Percentiles rank a stretch among this genome's conserved stretches.
phyloP scores from a whole-genome alignment of 352 stramenopile genomes.

The Thalassiosira mediterranea region DNA sequence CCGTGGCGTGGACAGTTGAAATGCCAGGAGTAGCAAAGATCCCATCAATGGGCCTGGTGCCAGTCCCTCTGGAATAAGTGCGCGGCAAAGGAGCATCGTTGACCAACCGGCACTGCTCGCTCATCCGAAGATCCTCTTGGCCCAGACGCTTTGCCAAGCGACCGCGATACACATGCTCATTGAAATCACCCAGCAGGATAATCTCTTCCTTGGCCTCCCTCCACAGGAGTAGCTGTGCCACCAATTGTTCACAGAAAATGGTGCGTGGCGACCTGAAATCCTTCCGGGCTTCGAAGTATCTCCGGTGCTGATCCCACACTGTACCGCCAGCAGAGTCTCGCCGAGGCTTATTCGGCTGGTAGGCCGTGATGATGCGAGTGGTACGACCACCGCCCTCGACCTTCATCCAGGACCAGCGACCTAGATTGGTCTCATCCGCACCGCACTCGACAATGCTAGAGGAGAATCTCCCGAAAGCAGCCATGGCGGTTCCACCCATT shows the following conservation, averaged over 20 bases:
- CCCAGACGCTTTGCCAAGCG: not conserved
- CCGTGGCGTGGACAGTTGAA: not conserved
- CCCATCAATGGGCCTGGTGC: slow-evolving; percentile 1
- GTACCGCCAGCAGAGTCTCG: too few species aligned
- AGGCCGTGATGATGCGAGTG: slow-evolving; percentile 9
- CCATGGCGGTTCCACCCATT: not conserved
- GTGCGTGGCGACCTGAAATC: not conserved
- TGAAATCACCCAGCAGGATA: slow-evolving; percentile 21
- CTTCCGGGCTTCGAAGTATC: not conserved
- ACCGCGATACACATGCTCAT: slow-evolving; percentile 19
- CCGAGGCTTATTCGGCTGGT: slow-evolving; percentile 5
- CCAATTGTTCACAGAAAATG: not conserved
- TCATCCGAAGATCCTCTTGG: not conserved
- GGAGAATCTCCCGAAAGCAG: not conserved
- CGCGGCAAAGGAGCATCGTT: not conserved
- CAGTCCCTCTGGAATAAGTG: not conserved
- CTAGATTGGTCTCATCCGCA: not conserved
- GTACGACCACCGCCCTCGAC: not conserved
- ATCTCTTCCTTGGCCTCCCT: slow-evolving; percentile 11
- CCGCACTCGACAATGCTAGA: not conserved
- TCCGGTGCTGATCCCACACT: slow-evolving; percentile 1
- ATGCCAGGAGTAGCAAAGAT: slow-evolving; percentile 8
- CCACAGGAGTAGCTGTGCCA: not conserved
- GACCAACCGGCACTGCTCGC: not conserved
- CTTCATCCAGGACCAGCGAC: slow-evolving; percentile 2